Evolutionary conservation across 2,329 filamentous ascomycete genomes (phyloP).

Genomic region (Fusarium chaquense): DNA sequence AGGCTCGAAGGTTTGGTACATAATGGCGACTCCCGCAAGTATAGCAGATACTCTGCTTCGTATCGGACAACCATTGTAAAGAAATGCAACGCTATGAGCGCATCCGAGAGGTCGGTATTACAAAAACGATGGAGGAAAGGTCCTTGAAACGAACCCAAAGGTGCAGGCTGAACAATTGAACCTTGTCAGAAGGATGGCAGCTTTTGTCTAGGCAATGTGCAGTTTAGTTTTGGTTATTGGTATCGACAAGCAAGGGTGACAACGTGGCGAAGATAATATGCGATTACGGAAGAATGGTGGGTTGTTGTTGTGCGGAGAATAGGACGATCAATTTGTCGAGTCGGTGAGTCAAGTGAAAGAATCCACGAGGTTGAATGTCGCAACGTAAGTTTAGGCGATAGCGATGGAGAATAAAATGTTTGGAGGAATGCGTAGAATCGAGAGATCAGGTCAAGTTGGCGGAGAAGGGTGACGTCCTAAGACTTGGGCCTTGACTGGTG

Average conservation of each 20-base stretch:
- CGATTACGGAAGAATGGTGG: constrained; percentile 24
- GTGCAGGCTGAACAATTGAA: neutral
- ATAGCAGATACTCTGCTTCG: constrained; percentile 78
- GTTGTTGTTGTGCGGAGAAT: constrained; percentile 4
- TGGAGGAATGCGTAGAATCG: constrained; percentile 20
- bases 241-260: constrained; percentile 21
- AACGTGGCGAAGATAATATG: constrained; percentile 35
- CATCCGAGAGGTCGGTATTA: constrained; percentile 51
- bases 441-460: constrained; percentile 27
- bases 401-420: neutral
- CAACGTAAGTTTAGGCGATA: constrained; percentile 10
- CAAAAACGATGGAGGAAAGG: constrained; percentile 13
- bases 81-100: constrained; percentile 50
- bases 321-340: constrained; percentile 17
- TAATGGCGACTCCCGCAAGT: constrained; percentile 83
- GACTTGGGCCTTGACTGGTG: neutral
- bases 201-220: neutral
- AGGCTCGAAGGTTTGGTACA: constrained; percentile 83
- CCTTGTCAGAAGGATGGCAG: neutral
- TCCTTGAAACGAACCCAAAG: neutral
- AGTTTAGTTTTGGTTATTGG: neutral
- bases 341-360: constrained; percentile 17
- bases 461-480: constrained; percentile 37
- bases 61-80: constrained; percentile 73
- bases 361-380: constrained; percentile 14